phyloP scores from a whole-genome alignment of 108 stramenopile species.

The Discostella stelligeroides region DNA sequence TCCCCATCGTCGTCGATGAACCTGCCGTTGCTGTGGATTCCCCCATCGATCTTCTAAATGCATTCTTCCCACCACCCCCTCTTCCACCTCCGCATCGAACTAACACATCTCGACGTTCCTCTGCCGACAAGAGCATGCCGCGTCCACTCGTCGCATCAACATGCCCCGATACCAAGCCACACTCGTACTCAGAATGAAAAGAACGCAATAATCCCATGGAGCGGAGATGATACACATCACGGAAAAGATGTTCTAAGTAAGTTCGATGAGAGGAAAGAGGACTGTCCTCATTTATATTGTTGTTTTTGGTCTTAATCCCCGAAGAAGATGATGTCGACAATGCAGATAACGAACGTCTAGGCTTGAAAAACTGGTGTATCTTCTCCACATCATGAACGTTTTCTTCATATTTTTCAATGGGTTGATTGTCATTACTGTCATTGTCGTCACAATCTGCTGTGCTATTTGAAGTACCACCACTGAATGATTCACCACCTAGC shows the following conservation, averaged over 20 bases:
- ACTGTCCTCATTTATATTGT: not conserved
- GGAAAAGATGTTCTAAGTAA: slow-evolving; percentile 33
- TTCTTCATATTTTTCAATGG: too few relatives aligned
- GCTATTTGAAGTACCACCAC: not conserved
- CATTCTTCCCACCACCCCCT: too few relatives aligned
- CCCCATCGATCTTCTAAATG: slow-evolving; percentile 10
- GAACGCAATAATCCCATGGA: slow-evolving; percentile 72
- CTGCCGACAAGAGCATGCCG: slow-evolving; percentile 54
- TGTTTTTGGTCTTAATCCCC: not conserved
- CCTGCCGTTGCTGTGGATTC: not conserved
- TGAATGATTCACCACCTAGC: not conserved
- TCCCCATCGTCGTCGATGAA: not conserved
- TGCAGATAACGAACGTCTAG: slow-evolving; percentile 3
- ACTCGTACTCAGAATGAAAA: slow-evolving; percentile 79
- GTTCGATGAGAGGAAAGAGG: slow-evolving; percentile 13
- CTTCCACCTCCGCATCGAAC: slow-evolving; percentile 59
- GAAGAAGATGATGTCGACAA: too few relatives aligned
- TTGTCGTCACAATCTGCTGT: slow-evolving; percentile 3
- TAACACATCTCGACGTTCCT: slow-evolving; percentile 61
- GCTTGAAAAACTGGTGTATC: slow-evolving; percentile 15
- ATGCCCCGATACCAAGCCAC: slow-evolving; percentile 69
- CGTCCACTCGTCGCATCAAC: slow-evolving; percentile 32
- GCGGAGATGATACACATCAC: slow-evolving; percentile 55
- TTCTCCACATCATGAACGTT: not conserved
- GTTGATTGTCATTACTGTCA: not conserved